phyloP scores from a whole-genome alignment of 1,284 basidiomycete species.

The Macrocystidia cucumis region DNA sequence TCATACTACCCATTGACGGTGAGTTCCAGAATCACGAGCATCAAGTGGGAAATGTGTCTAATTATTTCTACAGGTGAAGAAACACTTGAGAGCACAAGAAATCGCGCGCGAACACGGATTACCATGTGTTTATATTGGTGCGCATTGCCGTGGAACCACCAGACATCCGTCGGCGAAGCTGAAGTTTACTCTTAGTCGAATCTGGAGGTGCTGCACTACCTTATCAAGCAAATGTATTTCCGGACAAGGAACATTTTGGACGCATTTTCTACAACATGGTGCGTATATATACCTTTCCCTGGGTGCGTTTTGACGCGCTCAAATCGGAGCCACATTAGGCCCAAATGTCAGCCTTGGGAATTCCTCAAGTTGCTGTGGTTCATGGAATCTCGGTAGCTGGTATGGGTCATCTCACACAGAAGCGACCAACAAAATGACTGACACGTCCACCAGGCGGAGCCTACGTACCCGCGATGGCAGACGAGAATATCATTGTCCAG shows the following conservation, averaged over 20 bases:
- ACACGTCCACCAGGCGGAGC: conserved; percentile 50
- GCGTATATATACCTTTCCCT: conserved; percentile 11
- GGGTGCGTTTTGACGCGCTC: no score
- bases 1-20: conserved; percentile 92
- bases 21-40: conserved; percentile 12
- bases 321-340: conserved; percentile 59
- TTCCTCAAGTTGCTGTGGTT: conserved; percentile 89
- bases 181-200: conserved; percentile 67
- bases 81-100: conserved; percentile 91
- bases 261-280: conserved; percentile 98
- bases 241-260: conserved; percentile 90
- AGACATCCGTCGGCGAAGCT: neutral
- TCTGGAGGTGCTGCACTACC: conserved; percentile 92
- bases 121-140: conserved; percentile 90
- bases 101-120: conserved; percentile 86
- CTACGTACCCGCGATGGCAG: conserved; percentile 95
- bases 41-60: conserved; percentile 6
- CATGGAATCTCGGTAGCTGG: conserved; percentile 93
- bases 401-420: no score
- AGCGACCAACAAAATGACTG: conserved; percentile 1
- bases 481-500: conserved; percentile 91
- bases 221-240: conserved; percentile 89
- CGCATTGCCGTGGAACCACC: no score
- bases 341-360: conserved; percentile 84
- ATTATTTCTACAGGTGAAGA: conserved; percentile 64